Conservation (phyloP, 2,329 filamentous ascomycete genomes). For the Hansfordia pulvinata region DNA sequence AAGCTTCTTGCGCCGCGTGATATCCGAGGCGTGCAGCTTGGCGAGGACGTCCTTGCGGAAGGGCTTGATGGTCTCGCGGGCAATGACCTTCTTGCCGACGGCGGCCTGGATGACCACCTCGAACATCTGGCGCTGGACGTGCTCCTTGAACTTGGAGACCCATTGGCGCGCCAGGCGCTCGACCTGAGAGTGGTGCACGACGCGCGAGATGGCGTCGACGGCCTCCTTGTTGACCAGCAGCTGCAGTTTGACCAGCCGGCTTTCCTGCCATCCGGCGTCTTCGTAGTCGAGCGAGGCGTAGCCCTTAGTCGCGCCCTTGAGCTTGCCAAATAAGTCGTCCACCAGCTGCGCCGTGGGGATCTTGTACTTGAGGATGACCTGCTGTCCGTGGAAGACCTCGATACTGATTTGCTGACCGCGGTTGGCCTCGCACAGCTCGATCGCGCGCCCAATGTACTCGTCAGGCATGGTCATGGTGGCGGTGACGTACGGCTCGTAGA, state of each 20-base stretch:
- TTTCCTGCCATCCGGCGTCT: constrained; percentile 75
- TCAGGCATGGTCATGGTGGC: constrained; percentile 85
- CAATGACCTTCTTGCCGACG: constrained; percentile 69
- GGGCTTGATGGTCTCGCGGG: constrained; percentile 88
- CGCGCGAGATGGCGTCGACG: constrained; percentile 86
- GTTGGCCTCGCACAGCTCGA: constrained; percentile 85
- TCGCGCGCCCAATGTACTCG: constrained; percentile 86
- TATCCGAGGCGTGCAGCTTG: constrained; percentile 86
- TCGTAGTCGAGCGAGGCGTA: constrained; percentile 96
- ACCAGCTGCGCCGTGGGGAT: constrained; percentile 81
- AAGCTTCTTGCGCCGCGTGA: constrained; percentile 69
- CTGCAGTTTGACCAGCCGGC: constrained; percentile 77
- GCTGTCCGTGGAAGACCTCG: constrained; percentile 80
- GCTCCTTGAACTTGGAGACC: constrained; percentile 94
- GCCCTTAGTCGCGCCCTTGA: constrained; percentile 87
- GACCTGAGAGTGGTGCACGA: constrained; percentile 72
- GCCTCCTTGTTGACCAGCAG: constrained; percentile 85
- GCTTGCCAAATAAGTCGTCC: constrained; percentile 92
- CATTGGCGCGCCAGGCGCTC: constrained; percentile 72
- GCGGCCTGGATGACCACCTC: constrained; percentile 92
- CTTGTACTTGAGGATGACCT: constrained; percentile 90
- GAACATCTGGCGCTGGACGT: constrained; percentile 94
- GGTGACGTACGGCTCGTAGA: constrained; percentile 41
- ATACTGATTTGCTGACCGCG: constrained; percentile 78
- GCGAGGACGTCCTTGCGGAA: constrained; percentile 91